Base-by-base conservation (phyloP, 225 moss, liverwort and hornwort species). In the Pseudisothecium myosuroides region DNA sequence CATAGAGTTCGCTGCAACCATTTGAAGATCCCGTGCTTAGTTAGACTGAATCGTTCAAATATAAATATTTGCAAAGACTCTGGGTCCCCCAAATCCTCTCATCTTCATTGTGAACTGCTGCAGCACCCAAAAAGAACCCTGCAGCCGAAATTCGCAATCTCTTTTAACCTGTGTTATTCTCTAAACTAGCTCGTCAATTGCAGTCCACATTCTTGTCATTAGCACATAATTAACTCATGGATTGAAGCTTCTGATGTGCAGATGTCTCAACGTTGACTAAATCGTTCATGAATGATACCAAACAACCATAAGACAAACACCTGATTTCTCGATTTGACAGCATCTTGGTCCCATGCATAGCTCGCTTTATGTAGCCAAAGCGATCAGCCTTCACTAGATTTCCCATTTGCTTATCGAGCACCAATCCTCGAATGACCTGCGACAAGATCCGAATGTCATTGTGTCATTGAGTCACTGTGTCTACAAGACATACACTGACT, bases 291-390 rank as follows among this genome's bases (percentile, higher is more conserved):
- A 47, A 82, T 68, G 22, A 72, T 20, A 43, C 41, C 43, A 89
- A 90, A 61, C 50, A 47, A 60, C 56, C 72, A 86, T 39, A 47
- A 49, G 73, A 73, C 77, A 75, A 74, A 72, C 59, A 96, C 96
- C 96, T 96, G 93, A 96, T 96, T 90, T 96, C 96, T 80, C 96
- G 95, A 93, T 96, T 96, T 37, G 96, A 95, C 69, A 96, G 91
- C 96, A 96, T 96, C 91, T 96, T 95, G 78, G 95, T 96, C 77
- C 96, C 96, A 90, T 96, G 96, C 96, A 96, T 96, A 80, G 96
- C 96, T 93, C 96, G 93, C 90, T 96, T 96, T 56, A 96, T 95
- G 89, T 96, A 96, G 82, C 96, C 96, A 93, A 96, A 96, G 83
- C 96, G 96, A 93, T 96, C 96, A 89, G 96, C 96, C 91, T 96